phyloP scores from a whole-genome alignment of 768 basidiomycete species.

The Pilatotrama ljubarskyi region DNA sequence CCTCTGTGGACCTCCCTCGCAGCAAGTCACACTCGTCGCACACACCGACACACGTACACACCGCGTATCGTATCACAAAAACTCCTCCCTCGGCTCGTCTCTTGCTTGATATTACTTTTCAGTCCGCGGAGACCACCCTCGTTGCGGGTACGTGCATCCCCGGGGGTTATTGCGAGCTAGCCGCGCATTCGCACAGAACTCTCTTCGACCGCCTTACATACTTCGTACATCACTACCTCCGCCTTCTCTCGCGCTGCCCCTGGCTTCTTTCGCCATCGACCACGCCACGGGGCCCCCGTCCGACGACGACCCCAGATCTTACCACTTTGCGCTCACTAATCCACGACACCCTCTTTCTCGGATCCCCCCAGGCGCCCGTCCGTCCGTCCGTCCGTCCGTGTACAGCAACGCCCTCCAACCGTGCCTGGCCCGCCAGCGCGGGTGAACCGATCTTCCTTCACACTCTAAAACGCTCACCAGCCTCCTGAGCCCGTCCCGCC shows the following conservation, averaged over 20 bases:
- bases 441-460: constrained; percentile 6
- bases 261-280: background rate
- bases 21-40: constrained; percentile 8
- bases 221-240: constrained; percentile 5
- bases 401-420: background rate
- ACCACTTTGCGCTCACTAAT: background rate
- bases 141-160: too few relatives aligned
- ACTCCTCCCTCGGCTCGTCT: too few relatives aligned
- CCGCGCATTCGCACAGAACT: background rate
- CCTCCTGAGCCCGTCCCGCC: background rate
- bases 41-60: constrained; percentile 1
- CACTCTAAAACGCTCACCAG: constrained; percentile 16
- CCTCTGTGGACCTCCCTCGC: too few relatives aligned
- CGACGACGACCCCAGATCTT: constrained; percentile 19
- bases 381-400: too few relatives aligned
- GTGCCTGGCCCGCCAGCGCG: constrained; percentile 12
- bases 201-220: constrained; percentile 13
- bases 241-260: background rate
- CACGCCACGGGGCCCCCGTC: constrained; percentile 5
- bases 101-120: background rate
- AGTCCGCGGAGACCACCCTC: background rate
- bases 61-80: background rate
- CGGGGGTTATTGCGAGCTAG: background rate
- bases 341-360: constrained; percentile 3
- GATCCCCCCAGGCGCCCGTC: constrained; percentile 4